Conservation (phyloP, 2,329 filamentous ascomycete species). For the Chaetoscypha palmicola region DNA sequence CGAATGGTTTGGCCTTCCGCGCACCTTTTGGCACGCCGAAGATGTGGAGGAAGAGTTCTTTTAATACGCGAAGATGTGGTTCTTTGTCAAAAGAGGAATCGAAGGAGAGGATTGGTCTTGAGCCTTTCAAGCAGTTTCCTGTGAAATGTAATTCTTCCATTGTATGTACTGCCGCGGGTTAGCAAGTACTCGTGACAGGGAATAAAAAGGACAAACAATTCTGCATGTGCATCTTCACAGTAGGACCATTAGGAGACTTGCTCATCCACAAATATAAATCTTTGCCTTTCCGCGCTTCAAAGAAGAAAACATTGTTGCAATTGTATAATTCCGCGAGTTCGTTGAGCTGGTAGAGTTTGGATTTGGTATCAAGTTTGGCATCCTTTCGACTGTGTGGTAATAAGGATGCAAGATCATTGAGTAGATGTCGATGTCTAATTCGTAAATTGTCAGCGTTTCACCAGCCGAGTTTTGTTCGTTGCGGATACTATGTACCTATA, state of each 20-base stretch:
- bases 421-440: constrained; percentile 78
- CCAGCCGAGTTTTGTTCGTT: not conserved
- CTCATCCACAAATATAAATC: constrained; percentile 92
- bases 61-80: constrained; percentile 74
- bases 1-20: constrained; percentile 87
- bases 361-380: constrained; percentile 94
- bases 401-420: constrained; percentile 81
- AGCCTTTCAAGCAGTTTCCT: constrained; percentile 93
- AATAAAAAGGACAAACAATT: constrained; percentile 45
- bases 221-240: constrained; percentile 66
- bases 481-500: constrained; percentile 50
- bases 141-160: constrained; percentile 97
- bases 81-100: constrained; percentile 78
- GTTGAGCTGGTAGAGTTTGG: constrained; percentile 75
- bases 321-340: constrained; percentile 71
- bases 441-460: constrained; percentile 1
- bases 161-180: constrained; percentile 62
- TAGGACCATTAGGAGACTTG: constrained; percentile 66
- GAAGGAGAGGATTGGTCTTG: constrained; percentile 84
- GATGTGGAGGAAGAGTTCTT: constrained; percentile 81
- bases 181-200: constrained; percentile 14
- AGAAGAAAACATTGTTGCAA: constrained; percentile 91
- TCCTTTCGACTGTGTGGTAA: constrained; percentile 92
- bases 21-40: constrained; percentile 89
- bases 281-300: constrained; percentile 89